Evolutionary conservation across 1,139 yeast species (phyloP).

Genomic region (Yamadazyma oceani): DNA sequence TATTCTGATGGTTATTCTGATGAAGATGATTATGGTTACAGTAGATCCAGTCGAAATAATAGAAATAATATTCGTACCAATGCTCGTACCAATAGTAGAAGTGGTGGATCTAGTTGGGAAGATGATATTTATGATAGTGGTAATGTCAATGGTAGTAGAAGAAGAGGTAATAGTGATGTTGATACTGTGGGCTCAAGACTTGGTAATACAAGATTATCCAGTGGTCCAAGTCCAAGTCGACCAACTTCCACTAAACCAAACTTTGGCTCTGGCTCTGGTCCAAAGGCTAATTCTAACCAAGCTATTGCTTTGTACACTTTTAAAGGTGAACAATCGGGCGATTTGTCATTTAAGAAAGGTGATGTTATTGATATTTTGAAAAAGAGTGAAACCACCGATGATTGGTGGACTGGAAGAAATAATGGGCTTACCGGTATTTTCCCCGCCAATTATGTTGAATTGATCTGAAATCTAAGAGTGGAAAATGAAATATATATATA

Average conservation of each 20-base stretch:
- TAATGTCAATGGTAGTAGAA: slow-evolving; percentile 20
- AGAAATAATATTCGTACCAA: slow-evolving; percentile 8
- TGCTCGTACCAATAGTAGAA: slow-evolving; percentile 14
- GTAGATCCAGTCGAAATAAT: slow-evolving; percentile 11
- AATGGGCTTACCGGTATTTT: slow-evolving; percentile 87
- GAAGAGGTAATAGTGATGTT: slow-evolving; percentile 35
- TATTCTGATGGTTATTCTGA: slow-evolving; percentile 42
- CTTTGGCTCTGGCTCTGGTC: slow-evolving; percentile 43
- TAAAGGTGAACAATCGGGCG: slow-evolving; percentile 90
- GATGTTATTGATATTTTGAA: slow-evolving; percentile 88
- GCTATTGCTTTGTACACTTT: slow-evolving; percentile 90
- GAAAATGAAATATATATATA: no score
- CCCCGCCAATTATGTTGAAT: slow-evolving; percentile 95
- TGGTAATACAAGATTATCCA: slow-evolving; percentile 29
- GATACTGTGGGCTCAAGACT: slow-evolving; percentile 36
- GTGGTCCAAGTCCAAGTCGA: slow-evolving; percentile 32
- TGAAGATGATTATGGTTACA: slow-evolving; percentile 26
- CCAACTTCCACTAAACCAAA: slow-evolving; percentile 56
- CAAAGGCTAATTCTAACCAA: slow-evolving; percentile 56
- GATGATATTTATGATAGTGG: slow-evolving; percentile 75
- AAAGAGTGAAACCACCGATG: slow-evolving; percentile 84
- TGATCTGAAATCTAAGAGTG: slow-evolving; percentile 53
- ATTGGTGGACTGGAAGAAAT: slow-evolving; percentile 97
- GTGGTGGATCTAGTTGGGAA: slow-evolving; percentile 54
- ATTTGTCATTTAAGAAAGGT: slow-evolving; percentile 88